phyloP scores from a whole-genome alignment of 495 filamentous ascomycete genomes.

The Chaetomidium leptoderma region DNA sequence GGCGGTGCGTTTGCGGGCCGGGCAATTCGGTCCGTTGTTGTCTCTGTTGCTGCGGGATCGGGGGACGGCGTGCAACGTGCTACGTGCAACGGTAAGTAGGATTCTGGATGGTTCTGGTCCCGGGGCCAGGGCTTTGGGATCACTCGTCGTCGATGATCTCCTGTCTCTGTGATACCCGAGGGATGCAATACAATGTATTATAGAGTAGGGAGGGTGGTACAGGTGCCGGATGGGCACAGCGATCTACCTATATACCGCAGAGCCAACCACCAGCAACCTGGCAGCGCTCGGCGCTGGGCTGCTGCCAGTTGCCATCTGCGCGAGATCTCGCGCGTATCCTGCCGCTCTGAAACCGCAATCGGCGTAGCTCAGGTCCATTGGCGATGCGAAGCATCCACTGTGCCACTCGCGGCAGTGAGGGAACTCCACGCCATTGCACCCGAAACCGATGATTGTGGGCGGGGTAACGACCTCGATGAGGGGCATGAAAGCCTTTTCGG shows the following conservation, averaged over 20 bases:
- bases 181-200: background rate
- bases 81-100: background rate
- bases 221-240: background rate
- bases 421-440: background rate
- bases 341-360: background rate
- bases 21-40: constrained; percentile 7
- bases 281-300: no score
- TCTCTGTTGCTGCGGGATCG: background rate
- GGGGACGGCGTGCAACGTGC: constrained; percentile 2
- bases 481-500: background rate
- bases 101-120: background rate
- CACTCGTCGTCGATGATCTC: background rate
- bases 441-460: background rate
- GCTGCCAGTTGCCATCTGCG: no score
- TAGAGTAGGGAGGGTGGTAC: constrained; percentile 1
- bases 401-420: constrained; percentile 13
- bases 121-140: background rate
- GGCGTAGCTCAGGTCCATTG: background rate
- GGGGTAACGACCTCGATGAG: constrained; percentile 5
- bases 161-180: background rate
- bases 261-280: background rate
- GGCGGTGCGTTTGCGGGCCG: constrained; percentile 2
- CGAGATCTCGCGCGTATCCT: no score
- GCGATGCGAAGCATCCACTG: background rate
- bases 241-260: constrained; percentile 5